Conservation (phyloP, 116 monocot species). For the Phalaenopsis hybrid region DNA sequence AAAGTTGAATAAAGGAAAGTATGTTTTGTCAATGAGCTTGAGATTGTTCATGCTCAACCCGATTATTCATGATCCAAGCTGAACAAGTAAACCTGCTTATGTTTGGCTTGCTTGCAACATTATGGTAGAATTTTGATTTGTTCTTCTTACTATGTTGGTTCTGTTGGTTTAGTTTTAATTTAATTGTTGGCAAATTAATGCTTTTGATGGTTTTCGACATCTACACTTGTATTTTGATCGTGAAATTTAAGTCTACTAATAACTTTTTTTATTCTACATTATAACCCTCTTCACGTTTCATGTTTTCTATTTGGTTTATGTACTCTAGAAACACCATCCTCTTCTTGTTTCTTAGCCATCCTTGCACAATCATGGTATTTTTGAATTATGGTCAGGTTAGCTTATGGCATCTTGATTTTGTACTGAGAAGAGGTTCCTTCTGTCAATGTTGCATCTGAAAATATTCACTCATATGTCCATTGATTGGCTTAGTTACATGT, state of each 20-base stretch:
- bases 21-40: no score
- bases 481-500: neutral
- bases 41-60: no score
- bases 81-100: no score
- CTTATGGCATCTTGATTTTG: neutral
- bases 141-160: no score
- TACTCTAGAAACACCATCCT: neutral
- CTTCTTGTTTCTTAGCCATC: neutral
- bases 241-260: neutral
- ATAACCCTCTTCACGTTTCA: neutral
- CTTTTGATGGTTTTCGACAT: neutral
- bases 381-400: neutral
- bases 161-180: no score
- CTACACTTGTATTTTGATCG: neutral
- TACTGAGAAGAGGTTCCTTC: neutral
- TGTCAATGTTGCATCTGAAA: neutral
- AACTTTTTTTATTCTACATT: neutral
- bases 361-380: neutral
- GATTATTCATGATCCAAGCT: no score
- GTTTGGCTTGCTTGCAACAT: no score
- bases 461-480: neutral
- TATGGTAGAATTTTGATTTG: no score
- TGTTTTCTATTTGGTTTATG: neutral
- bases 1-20: no score
- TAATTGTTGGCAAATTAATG: no score